A percentile compares a stretch with the other conserved stretches of the same genome.
Conservation (phyloP, 805 yeast genomes). For the Hanseniaspora opuntiae region DNA sequence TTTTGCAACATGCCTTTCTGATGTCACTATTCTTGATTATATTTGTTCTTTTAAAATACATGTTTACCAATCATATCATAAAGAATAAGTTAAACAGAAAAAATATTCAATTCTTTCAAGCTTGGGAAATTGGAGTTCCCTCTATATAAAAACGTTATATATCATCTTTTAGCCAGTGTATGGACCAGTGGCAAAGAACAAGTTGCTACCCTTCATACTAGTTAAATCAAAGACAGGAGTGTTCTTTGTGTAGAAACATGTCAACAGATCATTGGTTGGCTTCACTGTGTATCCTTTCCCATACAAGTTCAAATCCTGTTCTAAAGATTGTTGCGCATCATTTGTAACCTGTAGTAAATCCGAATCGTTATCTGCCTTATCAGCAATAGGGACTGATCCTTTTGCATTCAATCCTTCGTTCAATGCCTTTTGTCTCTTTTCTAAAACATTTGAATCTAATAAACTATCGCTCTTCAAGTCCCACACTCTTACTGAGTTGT, state of each 20-base stretch:
- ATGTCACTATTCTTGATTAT: background rate
- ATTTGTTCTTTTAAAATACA: background rate
- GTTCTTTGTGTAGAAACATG: constrained; percentile 83
- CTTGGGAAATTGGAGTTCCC: constrained; percentile 4
- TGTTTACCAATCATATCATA: constrained; percentile 2
- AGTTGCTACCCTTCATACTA: constrained; percentile 68
- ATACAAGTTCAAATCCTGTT: constrained; percentile 31
- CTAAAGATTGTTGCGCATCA: constrained; percentile 10
- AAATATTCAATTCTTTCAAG: constrained; percentile 4
- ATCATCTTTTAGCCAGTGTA: constrained; percentile 31
- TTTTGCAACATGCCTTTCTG: background rate
- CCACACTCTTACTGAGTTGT: constrained; percentile 89
- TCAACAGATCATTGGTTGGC: constrained; percentile 83
- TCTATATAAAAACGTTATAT: background rate
- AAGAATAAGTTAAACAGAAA: constrained; percentile 4
- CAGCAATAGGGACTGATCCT: constrained; percentile 10
- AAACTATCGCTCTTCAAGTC: constrained; percentile 75
- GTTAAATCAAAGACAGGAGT: constrained; percentile 89
- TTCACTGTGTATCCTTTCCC: constrained; percentile 53
- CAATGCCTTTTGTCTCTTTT: constrained; percentile 37
- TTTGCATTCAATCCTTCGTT: constrained; percentile 15
- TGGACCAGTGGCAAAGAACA: constrained; percentile 89
- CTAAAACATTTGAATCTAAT: constrained; percentile 56
- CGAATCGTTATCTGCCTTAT: background rate
- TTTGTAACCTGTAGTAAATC: constrained; percentile 17